Conservation (phyloP, 345 rosid species). For the Cochlearia excelsa region DNA sequence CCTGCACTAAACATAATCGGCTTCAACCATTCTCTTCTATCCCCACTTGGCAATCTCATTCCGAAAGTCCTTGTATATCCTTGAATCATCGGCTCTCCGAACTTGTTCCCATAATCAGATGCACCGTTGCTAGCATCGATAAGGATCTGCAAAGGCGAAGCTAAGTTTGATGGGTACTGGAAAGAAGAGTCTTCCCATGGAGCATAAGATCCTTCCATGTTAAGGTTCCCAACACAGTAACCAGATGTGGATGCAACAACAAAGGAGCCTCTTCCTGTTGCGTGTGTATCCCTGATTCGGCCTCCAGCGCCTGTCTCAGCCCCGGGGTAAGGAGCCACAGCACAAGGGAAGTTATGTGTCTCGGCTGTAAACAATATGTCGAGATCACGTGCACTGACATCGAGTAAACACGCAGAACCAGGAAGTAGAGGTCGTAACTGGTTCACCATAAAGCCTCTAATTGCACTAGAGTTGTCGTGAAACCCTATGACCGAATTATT, state of each 20-base stretch:
- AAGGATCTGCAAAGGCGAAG: conserved; percentile 86
- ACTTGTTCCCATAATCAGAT: conserved; percentile 92
- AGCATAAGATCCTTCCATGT: conserved; percentile 71
- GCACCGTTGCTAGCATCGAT: conserved; percentile 94
- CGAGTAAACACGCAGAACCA: conserved; percentile 58
- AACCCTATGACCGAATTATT: conserved; percentile 90
- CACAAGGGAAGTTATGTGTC: conserved; percentile 97
- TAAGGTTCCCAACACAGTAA: conserved; percentile 84
- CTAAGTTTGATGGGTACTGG: conserved; percentile 69
- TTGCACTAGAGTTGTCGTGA: conserved; percentile 94
- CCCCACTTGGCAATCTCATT: conserved; percentile 90
- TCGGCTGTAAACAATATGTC: conserved; percentile 92
- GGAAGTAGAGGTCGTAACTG: conserved; percentile 73
- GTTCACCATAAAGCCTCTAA: conserved; percentile 70
- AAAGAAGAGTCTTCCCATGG: conserved; percentile 91
- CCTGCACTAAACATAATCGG: conserved; percentile 98
- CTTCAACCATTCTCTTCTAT: conserved; percentile 93
- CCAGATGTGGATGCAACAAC: conserved; percentile 87
- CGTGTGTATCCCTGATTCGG: conserved; percentile 94
- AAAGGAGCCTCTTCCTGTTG: conserved; percentile 94
- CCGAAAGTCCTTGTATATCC: conserved; percentile 91
- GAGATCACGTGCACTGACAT: conserved; percentile 47
- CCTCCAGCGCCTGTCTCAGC: conserved; percentile 99
- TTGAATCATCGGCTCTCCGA: conserved; percentile 93
- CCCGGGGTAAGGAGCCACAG: conserved; percentile 97